Conservation (phyloP, 2,329 filamentous ascomycete genomes). For the Alternaria ethzedia region DNA sequence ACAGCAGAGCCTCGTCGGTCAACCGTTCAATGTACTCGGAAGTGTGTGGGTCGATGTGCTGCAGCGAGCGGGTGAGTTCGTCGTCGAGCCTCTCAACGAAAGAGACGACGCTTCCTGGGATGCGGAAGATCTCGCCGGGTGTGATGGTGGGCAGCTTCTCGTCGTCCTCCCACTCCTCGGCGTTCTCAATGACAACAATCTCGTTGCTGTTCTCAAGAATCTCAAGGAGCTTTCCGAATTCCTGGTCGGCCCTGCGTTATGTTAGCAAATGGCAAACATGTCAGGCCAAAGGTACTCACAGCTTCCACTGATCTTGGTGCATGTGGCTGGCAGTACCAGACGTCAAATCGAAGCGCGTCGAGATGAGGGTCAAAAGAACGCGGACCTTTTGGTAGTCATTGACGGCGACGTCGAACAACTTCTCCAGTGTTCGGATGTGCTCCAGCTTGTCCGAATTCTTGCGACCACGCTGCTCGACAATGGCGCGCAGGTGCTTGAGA, state of each 20-base stretch:
- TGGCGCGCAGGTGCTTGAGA: slow-evolving; percentile 91
- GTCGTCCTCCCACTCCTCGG: slow-evolving; percentile 99
- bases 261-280: slow-evolving; percentile 10
- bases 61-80: slow-evolving; percentile 94
- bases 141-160: slow-evolving; percentile 84
- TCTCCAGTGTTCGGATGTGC: slow-evolving; percentile 98
- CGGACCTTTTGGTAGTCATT: slow-evolving; percentile 95
- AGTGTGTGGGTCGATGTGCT: slow-evolving; percentile 97
- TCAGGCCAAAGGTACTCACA: slow-evolving; percentile 50
- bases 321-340: slow-evolving; percentile 81
- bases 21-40: slow-evolving; percentile 97
- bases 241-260: slow-evolving; percentile 71
- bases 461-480: slow-evolving; percentile 95
- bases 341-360: slow-evolving; percentile 91
- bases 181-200: slow-evolving; percentile 86
- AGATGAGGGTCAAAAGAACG: slow-evolving; percentile 88
- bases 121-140: slow-evolving; percentile 80
- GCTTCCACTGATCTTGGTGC: slow-evolving; percentile 96
- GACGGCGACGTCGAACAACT: slow-evolving; percentile 84
- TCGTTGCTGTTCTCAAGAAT: slow-evolving; percentile 80
- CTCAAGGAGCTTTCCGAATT: slow-evolving; percentile 77
- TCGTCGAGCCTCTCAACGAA: slow-evolving; percentile 95
- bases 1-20: slow-evolving; percentile 86
- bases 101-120: slow-evolving; percentile 92
- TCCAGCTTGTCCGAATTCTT: slow-evolving; percentile 97